Conservation (phyloP, 306 rosid genomes). For the Lathyrus sativus region DNA sequence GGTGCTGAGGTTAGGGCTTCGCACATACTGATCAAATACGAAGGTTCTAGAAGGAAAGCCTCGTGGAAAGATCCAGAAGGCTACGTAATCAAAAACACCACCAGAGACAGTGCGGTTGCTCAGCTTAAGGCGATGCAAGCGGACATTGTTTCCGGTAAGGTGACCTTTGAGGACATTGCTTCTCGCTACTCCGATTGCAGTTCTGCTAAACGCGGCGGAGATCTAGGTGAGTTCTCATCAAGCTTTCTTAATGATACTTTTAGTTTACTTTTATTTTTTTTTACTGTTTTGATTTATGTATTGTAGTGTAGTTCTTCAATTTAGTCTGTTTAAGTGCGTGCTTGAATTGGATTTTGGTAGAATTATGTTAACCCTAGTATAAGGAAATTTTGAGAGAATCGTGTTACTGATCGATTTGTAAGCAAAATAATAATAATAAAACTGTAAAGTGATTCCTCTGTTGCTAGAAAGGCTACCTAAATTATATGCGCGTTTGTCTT, state of each 20-base stretch:
- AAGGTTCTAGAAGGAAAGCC: conserved; percentile 86
- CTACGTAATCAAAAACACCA: conserved; percentile 65
- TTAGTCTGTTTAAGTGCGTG: not conserved
- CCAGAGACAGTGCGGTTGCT: conserved; percentile 71
- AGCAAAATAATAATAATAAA: no score
- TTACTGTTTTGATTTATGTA: not conserved
- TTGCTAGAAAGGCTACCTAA: not conserved
- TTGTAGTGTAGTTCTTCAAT: not conserved
- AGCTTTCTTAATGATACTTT: conserved; percentile 4
- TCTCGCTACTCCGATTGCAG: conserved; percentile 87
- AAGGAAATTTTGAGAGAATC: not conserved
- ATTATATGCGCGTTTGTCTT: not conserved
- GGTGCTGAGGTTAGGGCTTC: conserved; percentile 85
- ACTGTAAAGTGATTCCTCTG: not conserved
- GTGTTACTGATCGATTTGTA: not conserved
- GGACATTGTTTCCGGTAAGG: conserved; percentile 81
- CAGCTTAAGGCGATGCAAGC: conserved; percentile 65
- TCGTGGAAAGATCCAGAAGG: conserved; percentile 99
- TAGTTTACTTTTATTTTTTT: no score
- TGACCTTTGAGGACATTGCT: conserved; percentile 69
- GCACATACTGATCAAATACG: conserved; percentile 89
- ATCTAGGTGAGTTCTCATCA: conserved; percentile 67
- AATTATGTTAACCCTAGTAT: conserved; percentile 16
- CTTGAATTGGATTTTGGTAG: not conserved
- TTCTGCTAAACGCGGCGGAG: conserved; percentile 98